Base-by-base conservation (phyloP, 345 rosid species). In the Dipteronia dyeriana region DNA sequence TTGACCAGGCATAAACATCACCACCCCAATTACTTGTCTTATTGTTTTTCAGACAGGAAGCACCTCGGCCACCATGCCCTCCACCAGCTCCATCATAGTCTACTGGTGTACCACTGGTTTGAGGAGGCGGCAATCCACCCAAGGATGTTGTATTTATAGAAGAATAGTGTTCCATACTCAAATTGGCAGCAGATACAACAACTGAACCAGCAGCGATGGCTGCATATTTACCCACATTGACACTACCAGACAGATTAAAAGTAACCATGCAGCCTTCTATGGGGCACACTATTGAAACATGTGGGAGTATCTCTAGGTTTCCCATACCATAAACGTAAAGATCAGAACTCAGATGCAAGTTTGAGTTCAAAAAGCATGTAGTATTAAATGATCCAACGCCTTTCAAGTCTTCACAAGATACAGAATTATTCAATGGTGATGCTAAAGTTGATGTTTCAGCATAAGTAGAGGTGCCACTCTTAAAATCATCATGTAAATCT, bases 51-150 rank as follows among this genome's bases (percentile, higher is more conserved):
- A 79, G 68, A 82, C 99, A 93, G 9, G 98, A 93, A 84, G 99
- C 98, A 78, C 97, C 99, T 70, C 99, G 87, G 19, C 99, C 99
- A 38, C 99, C 99, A 83, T 95, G 99, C 23, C 98, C 99, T 78
- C 99, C 99, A 85, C 98, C 99, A 22, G 95, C 94, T 74, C 99
- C 97, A 72, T 92, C 98, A 79, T 60, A 77, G 29, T 92, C 98
- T 77, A 79, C 76, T 0, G 99, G 98, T 23, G 98, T 91, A 34
- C 99, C 99, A 82, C 98, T 93, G 71, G 99, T 93, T 85, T 92
- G 99, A 72, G 99, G 84, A 75, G 99, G 99, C 9, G 99, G 97
- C 43, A 85, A 62, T 63, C 98, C 99, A 69, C 91, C 97, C 80
- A 95, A 79, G 47, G 88, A 89, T 71, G 98, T 88, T 45, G 99